A percentile compares a stretch with the other conserved stretches of the same genome.
Conservation (phyloP, 2,329 filamentous ascomycete species). For the Neoarthrinium moseri region DNA sequence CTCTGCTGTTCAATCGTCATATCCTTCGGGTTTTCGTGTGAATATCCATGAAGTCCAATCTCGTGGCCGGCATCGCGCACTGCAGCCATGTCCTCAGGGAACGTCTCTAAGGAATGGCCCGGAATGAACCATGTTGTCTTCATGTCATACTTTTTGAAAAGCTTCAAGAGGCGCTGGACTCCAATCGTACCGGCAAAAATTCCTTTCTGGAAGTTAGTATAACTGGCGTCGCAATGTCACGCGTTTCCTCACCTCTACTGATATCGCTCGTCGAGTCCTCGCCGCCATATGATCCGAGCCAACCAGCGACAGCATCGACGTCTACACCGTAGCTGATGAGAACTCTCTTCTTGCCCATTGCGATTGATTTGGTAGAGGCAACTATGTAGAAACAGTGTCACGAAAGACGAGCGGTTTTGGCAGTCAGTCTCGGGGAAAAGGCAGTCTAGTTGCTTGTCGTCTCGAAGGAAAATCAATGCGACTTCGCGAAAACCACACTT, state of each 20-base stretch:
- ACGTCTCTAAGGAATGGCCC: slow-evolving; percentile 47
- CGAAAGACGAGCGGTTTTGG: slow-evolving; percentile 63
- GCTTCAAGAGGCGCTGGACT: slow-evolving; percentile 62
- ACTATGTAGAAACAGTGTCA: too few relatives aligned
- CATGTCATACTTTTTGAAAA: slow-evolving; percentile 69
- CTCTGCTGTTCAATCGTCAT: slow-evolving; percentile 75
- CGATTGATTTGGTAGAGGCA: too few relatives aligned
- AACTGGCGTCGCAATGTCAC: background rate
- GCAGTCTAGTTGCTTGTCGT: too few relatives aligned
- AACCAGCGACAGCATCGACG: slow-evolving; percentile 72
- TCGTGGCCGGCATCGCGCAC: slow-evolving; percentile 47
- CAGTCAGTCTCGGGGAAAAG: too few relatives aligned
- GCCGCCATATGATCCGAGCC: slow-evolving; percentile 73
- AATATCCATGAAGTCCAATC: slow-evolving; percentile 67
- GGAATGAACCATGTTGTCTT: slow-evolving; percentile 59
- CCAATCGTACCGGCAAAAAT: slow-evolving; percentile 68
- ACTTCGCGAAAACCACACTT: too few relatives aligned
- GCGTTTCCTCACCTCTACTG: slow-evolving; percentile 52
- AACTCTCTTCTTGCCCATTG: slow-evolving; percentile 28
- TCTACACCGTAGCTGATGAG: slow-evolving; percentile 63
- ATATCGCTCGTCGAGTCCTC: slow-evolving; percentile 73
- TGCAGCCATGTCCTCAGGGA: slow-evolving; percentile 42
- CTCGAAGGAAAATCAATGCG: too few relatives aligned
- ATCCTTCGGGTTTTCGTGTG: slow-evolving; percentile 69
- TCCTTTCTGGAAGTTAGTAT: slow-evolving; percentile 27